Conservation (phyloP, 306 rosid species). For the Sicyos baderoa region DNA sequence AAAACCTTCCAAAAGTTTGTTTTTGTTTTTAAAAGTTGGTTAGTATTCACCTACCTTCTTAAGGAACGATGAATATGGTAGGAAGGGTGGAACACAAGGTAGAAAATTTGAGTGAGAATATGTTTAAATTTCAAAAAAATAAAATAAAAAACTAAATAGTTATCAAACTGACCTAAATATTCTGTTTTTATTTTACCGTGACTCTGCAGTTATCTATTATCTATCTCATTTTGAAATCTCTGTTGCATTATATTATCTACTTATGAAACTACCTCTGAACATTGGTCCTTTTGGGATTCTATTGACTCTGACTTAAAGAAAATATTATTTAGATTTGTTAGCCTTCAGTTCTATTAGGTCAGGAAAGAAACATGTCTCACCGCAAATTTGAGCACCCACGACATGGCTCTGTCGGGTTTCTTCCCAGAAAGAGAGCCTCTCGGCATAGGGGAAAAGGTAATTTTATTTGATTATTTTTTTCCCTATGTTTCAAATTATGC, state of each 20-base stretch:
- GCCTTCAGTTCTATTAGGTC: slow-evolving; percentile 12
- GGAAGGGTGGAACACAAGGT: too few species aligned
- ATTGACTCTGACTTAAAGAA: background rate
- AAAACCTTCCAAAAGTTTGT: too few species aligned
- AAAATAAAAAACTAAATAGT: too few species aligned
- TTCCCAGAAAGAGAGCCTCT: slow-evolving; percentile 44
- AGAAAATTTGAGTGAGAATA: too few species aligned
- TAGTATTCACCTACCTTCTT: too few species aligned
- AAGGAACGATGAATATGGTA: too few species aligned
- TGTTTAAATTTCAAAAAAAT: too few species aligned
- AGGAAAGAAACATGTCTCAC: slow-evolving; percentile 36
- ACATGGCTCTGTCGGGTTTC: slow-evolving; percentile 50
- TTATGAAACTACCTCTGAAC: background rate
- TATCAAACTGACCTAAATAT: too few species aligned
- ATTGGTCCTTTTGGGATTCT: background rate
- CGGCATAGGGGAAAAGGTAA: slow-evolving; percentile 55
- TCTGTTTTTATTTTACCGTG: background rate
- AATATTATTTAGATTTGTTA: background rate
- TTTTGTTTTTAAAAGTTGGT: too few species aligned
- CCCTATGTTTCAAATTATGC: background rate
- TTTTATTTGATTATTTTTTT: background rate
- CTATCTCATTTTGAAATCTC: background rate
- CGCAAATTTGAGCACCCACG: slow-evolving; percentile 53
- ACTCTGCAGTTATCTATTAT: background rate
- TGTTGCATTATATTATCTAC: background rate